These are phyloP conservation scores for Clohesyomyces aquaticus DNA, from an alignment of 495 filamentous ascomycete genomes.

Conservation along the genomic window DNA sequence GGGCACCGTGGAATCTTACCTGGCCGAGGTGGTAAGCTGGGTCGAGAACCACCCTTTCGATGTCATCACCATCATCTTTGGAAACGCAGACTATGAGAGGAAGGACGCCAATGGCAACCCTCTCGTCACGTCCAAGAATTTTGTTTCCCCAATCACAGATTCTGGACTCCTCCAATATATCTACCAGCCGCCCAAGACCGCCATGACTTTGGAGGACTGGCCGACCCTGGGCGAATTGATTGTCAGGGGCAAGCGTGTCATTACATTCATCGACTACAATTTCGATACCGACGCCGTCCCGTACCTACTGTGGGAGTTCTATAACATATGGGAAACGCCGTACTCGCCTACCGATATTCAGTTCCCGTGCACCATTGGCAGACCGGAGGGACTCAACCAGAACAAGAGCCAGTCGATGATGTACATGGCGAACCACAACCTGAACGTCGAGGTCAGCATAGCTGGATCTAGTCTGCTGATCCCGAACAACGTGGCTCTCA, in stretches of 20 bases:
- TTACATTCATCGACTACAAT: slow-evolving; percentile 79
- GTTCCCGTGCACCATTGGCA: slow-evolving; percentile 64
- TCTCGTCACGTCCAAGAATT: slow-evolving; percentile 31
- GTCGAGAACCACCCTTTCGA: slow-evolving; percentile 79
- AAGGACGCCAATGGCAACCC: slow-evolving; percentile 26
- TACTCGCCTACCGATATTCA: slow-evolving; percentile 62
- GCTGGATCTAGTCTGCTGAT: slow-evolving; percentile 66
- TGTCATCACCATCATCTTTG: slow-evolving; percentile 86
- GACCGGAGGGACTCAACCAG: slow-evolving; percentile 61
- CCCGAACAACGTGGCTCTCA: slow-evolving; percentile 69
- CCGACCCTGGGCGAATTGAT: slow-evolving; percentile 83
- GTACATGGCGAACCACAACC: slow-evolving; percentile 92
- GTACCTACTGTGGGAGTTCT: slow-evolving; percentile 67
- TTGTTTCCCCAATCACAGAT: slow-evolving; percentile 54
- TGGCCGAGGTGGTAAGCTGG: slow-evolving; percentile 72
- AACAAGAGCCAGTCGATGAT: slow-evolving; percentile 63
- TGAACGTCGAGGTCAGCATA: slow-evolving; percentile 73
- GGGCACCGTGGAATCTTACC: slow-evolving; percentile 75
- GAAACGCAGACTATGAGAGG: slow-evolving; percentile 66
- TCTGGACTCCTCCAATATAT: slow-evolving; percentile 57
- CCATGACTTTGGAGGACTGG: slow-evolving; percentile 77
- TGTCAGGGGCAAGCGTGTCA: slow-evolving; percentile 62
- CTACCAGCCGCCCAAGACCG: slow-evolving; percentile 70
- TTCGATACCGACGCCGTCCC: slow-evolving; percentile 78
- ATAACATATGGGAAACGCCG: slow-evolving; percentile 69